Evolutionary conservation across 2,329 filamentous ascomycete genomes (phyloP).

Genomic region (Ascochyta viciae-villosae): DNA sequence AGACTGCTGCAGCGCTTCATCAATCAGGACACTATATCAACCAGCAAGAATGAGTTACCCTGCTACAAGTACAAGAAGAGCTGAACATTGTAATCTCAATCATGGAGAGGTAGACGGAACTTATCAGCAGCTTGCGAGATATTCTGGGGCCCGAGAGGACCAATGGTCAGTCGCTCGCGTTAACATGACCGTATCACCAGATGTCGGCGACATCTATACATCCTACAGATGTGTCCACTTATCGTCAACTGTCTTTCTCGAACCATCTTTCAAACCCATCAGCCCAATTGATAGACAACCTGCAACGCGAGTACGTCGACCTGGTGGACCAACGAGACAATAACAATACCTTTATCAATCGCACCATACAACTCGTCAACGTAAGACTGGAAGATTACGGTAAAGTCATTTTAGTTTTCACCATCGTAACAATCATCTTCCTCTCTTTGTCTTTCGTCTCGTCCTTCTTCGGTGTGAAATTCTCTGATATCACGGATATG

Average conservation of each 20-base stretch:
- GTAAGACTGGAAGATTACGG: conserved; percentile 55
- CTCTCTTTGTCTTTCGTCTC: conserved; percentile 54
- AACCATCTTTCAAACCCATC: conserved; percentile 47
- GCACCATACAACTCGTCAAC: conserved; percentile 55
- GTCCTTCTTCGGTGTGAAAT: conserved; percentile 55
- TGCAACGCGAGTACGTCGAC: conserved; percentile 51
- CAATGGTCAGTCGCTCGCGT: conserved; percentile 14
- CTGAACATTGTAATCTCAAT: conserved; percentile 55
- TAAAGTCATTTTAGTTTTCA: conserved; percentile 54
- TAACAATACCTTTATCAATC: conserved; percentile 52
- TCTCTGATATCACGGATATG: conserved; percentile 51
- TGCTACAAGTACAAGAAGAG: conserved; percentile 54
- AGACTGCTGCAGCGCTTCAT: conserved; percentile 30
- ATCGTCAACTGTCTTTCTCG: conserved; percentile 46
- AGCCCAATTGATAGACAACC: conserved; percentile 50
- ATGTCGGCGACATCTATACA: conserved; percentile 25
- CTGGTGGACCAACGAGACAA: conserved; percentile 53
- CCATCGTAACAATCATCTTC: conserved; percentile 54
- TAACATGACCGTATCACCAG: conserved; percentile 19
- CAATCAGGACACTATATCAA: conserved; percentile 49
- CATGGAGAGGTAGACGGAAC: conserved; percentile 51
- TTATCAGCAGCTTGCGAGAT: conserved; percentile 43
- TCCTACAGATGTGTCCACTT: conserved; percentile 40
- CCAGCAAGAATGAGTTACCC: conserved; percentile 52
- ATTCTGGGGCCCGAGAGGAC: conserved; percentile 15